These are phyloP conservation scores for Balansia obtecta DNA, from an alignment of 2,329 filamentous ascomycete species.

Conservation along the genomic window DNA sequence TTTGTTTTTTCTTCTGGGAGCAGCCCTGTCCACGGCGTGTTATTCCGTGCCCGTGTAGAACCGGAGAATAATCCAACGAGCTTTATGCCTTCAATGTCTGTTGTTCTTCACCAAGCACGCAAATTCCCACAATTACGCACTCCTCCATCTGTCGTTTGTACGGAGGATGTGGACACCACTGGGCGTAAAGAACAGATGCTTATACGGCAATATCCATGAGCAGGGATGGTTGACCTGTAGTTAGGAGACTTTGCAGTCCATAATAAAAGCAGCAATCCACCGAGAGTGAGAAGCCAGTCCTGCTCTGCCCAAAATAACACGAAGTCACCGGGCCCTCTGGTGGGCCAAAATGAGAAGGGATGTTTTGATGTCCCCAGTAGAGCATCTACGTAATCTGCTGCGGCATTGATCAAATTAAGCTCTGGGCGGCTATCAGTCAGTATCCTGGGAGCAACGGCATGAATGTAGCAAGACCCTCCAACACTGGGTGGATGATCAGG, in stretches of 20 bases:
- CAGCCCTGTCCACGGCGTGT: conserved; percentile 2
- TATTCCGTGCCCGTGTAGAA: conserved; percentile 1
- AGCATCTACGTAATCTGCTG: conserved; percentile 3
- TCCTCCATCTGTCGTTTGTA: not conserved
- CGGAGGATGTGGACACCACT: not conserved
- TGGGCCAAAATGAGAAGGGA: too few relatives aligned
- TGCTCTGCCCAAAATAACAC: too few relatives aligned
- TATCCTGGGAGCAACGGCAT: not conserved
- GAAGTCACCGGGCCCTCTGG: too few relatives aligned
- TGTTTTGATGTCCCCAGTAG: not conserved
- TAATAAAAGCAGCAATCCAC: not conserved
- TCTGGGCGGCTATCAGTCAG: not conserved
- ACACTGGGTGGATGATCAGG: conserved; percentile 1
- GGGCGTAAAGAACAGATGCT: conserved; percentile 5
- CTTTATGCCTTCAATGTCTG: conserved; percentile 6
- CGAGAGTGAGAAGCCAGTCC: too few relatives aligned
- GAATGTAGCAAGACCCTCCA: not conserved
- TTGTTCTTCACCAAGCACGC: not conserved
- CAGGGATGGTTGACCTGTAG: conserved; percentile 2
- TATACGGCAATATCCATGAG: conserved; percentile 7
- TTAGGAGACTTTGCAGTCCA: not conserved
- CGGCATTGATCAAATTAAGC: conserved; percentile 1
- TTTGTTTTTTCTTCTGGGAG: conserved; percentile 4
- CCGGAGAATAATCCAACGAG: conserved; percentile 9
- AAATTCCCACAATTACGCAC: conserved; percentile 2